phyloP scores from a whole-genome alignment of 495 filamentous ascomycete genomes.

The Talaromyces proteolyticus region DNA sequence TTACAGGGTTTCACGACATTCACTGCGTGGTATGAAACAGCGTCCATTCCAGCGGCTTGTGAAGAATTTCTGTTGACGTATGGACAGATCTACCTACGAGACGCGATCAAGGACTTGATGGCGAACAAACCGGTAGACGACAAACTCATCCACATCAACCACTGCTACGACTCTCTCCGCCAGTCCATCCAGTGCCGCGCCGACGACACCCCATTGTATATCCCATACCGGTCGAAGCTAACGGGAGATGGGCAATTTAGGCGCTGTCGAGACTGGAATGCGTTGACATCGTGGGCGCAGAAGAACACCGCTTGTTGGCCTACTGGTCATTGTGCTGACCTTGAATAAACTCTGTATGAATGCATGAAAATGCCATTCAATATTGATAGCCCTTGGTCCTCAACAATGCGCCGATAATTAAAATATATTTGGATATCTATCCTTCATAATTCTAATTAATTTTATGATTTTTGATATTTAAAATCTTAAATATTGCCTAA shows the following conservation, averaged over 20 bases:
- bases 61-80: background rate
- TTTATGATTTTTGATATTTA: no score
- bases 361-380: no score
- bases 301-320: conserved; percentile 9
- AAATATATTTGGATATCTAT: no score
- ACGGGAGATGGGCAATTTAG: conserved; percentile 9
- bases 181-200: conserved; percentile 14
- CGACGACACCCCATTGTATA: conserved; percentile 11
- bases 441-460: no score
- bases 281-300: conserved; percentile 9
- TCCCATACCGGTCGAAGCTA: conserved; percentile 1
- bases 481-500: no score
- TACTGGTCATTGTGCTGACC: conserved; percentile 1
- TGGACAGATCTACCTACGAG: conserved; percentile 2
- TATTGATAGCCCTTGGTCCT: no score
- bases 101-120: background rate
- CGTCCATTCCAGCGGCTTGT: background rate
- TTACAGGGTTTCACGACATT: conserved; percentile 16
- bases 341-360: background rate
- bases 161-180: conserved; percentile 14
- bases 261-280: conserved; percentile 9
- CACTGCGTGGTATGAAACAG: conserved; percentile 11
- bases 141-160: conserved; percentile 6
- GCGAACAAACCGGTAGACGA: conserved; percentile 1
- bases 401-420: no score